Conservation (phyloP, 2,329 filamentous ascomycete genomes). For the Zymoseptoria pseudotritici region DNA sequence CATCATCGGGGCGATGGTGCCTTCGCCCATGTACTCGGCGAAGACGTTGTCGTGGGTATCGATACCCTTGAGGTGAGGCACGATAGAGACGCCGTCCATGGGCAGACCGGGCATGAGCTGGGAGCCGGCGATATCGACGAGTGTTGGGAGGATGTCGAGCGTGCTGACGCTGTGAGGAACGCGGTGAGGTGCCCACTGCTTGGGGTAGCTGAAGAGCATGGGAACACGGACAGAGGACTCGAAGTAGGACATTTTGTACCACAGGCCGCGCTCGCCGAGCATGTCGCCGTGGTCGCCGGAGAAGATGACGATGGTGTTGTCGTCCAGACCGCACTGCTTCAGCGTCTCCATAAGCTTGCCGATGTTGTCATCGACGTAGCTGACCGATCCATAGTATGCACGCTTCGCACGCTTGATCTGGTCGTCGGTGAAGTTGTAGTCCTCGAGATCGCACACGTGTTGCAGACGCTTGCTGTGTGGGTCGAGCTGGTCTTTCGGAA, state of each 20-base stretch:
- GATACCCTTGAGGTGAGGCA: slow-evolving; percentile 67
- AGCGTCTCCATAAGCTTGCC: slow-evolving; percentile 72
- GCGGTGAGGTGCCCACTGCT: slow-evolving; percentile 65
- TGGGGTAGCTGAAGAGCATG: slow-evolving; percentile 74
- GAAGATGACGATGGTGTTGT: slow-evolving; percentile 87
- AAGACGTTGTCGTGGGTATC: slow-evolving; percentile 76
- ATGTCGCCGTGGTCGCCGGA: slow-evolving; percentile 93
- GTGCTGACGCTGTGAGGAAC: slow-evolving; percentile 83
- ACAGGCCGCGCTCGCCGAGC: slow-evolving; percentile 84
- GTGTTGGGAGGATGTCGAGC: slow-evolving; percentile 80
- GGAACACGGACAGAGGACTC: slow-evolving; percentile 86
- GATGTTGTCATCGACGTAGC: slow-evolving; percentile 89
- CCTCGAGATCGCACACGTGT: slow-evolving; percentile 80
- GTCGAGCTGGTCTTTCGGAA: slow-evolving; percentile 75
- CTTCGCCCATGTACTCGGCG: slow-evolving; percentile 91
- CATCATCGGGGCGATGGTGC: slow-evolving; percentile 79
- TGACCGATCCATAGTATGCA: slow-evolving; percentile 88
- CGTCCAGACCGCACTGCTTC: slow-evolving; percentile 68
- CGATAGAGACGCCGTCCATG: slow-evolving; percentile 74
- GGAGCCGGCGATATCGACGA: slow-evolving; percentile 73
- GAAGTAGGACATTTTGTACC: slow-evolving; percentile 98
- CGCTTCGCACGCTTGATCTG: slow-evolving; percentile 78
- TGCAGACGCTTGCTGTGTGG: slow-evolving; percentile 79
- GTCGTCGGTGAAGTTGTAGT: slow-evolving; percentile 73
- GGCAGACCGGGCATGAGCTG: slow-evolving; percentile 64